Evolutionary conservation across 768 basidiomycete species (phyloP).

Genomic region (Leucocoprinus leucothites): DNA sequence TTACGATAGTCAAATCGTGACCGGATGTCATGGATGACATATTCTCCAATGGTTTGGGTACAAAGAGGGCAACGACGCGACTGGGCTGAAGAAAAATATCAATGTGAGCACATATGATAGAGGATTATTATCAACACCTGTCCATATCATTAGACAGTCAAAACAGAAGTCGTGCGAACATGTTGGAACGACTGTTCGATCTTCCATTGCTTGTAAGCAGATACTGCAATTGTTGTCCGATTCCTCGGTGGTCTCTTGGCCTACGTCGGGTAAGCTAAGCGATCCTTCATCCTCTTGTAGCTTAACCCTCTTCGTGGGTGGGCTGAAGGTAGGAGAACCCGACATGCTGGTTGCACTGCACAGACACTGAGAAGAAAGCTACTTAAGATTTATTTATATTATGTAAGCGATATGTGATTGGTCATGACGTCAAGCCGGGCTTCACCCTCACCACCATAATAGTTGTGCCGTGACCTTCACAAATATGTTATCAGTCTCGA

Average conservation of each 20-base stretch:
- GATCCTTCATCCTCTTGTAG: background rate
- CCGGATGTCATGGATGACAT: conserved; percentile 78
- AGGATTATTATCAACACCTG: conserved; percentile 45
- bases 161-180: conserved; percentile 96
- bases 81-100: conserved; percentile 45
- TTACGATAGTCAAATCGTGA: conserved; percentile 81
- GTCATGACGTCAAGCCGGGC: conserved; percentile 1
- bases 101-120: background rate
- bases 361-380: too few species aligned
- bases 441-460: background rate
- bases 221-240: conserved; percentile 76
- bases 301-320: conserved; percentile 1
- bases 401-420: background rate
- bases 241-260: conserved; percentile 28
- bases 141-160: conserved; percentile 85
- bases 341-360: conserved; percentile 5
- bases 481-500: conserved; percentile 23
- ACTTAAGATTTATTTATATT: too few species aligned
- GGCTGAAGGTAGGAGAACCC: background rate
- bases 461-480: too few species aligned
- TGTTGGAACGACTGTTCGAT: conserved; percentile 76
- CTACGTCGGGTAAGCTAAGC: conserved; percentile 2
- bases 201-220: conserved; percentile 73
- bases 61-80: conserved; percentile 80
- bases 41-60: conserved; percentile 60